Percentiles rank a stretch among this genome's conserved stretches.
Conservation (phyloP, 108 stramenopile species). For the Mayamaea pseudoterrestris region DNA sequence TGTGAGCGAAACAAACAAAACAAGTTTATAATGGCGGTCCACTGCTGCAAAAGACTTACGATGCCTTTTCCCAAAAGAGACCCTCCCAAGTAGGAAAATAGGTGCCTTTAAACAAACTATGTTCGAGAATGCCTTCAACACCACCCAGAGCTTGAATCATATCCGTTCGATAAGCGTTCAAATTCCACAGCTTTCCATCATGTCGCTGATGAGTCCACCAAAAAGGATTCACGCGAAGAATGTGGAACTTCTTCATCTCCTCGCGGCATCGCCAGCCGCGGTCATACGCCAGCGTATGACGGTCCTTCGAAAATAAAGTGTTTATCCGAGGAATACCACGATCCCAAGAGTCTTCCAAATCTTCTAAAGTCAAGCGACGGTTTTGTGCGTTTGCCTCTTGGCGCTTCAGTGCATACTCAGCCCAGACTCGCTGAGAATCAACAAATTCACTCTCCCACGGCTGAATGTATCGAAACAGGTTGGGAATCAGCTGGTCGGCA, state of each 20-base stretch:
- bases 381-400: conserved; percentile 99
- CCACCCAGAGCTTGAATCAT: conserved; percentile 99
- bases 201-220: conserved; percentile 99
- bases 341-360: conserved; percentile 99
- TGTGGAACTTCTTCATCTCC: conserved; percentile 96
- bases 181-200: conserved; percentile 99
- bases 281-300: conserved; percentile 93
- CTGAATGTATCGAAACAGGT: conserved; percentile 95
- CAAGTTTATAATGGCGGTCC: too few relatives aligned
- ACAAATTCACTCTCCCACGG: conserved; percentile 99
- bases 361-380: conserved; percentile 95
- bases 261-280: conserved; percentile 98
- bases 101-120: conserved; percentile 98
- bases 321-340: conserved; percentile 99
- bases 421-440: conserved; percentile 98
- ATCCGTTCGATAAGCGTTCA: conserved; percentile 98
- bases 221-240: conserved; percentile 91
- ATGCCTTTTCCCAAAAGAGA: conserved; percentile 99
- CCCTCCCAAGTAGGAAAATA: conserved; percentile 99
- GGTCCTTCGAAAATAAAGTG: conserved; percentile 95
- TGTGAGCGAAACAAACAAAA: too few relatives aligned
- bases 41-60: too few relatives aligned
- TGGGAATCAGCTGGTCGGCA: conserved; percentile 98
- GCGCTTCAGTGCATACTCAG: conserved; percentile 98
- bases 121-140: conserved; percentile 98